phyloP scores from a whole-genome alignment of 306 rosid genomes.

The Pterocarpus macrocarpus region DNA sequence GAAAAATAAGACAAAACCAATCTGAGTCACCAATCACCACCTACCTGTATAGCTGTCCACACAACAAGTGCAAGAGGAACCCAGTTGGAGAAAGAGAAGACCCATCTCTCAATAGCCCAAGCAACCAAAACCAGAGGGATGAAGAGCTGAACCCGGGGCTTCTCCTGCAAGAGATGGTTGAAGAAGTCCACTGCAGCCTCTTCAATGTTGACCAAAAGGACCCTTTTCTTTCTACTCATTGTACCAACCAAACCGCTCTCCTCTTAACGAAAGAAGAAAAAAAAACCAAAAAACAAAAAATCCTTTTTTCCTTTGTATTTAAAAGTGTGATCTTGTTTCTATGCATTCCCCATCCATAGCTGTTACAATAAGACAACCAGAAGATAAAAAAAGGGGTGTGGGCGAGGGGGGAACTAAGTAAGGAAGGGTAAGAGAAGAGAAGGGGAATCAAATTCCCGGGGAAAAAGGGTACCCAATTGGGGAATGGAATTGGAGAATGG shows the following conservation, averaged over 20 bases:
- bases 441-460: background rate
- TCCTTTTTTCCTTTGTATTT: background rate
- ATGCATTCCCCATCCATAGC: background rate
- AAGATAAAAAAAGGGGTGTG: too few species aligned
- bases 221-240: constrained; percentile 64
- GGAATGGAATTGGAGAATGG: background rate
- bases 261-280: background rate
- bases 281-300: background rate
- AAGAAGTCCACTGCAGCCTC: constrained; percentile 64
- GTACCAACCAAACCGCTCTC: constrained; percentile 42
- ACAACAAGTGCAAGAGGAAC: constrained; percentile 80
- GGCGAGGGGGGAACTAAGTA: background rate
- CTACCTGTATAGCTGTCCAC: constrained; percentile 89
- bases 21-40: background rate
- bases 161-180: constrained; percentile 60
- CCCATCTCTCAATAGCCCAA: constrained; percentile 90
- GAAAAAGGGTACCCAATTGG: background rate
- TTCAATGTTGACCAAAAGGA: constrained; percentile 50
- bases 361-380: background rate
- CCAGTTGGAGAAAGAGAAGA: constrained; percentile 87
- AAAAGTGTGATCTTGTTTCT: constrained; percentile 19
- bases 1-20: too few species aligned
- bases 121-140: constrained; percentile 73
- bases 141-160: constrained; percentile 65
- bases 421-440: too few species aligned